Base-by-base conservation (phyloP, 805 yeast genomes). In the Helenozyma baotianmanensis region DNA sequence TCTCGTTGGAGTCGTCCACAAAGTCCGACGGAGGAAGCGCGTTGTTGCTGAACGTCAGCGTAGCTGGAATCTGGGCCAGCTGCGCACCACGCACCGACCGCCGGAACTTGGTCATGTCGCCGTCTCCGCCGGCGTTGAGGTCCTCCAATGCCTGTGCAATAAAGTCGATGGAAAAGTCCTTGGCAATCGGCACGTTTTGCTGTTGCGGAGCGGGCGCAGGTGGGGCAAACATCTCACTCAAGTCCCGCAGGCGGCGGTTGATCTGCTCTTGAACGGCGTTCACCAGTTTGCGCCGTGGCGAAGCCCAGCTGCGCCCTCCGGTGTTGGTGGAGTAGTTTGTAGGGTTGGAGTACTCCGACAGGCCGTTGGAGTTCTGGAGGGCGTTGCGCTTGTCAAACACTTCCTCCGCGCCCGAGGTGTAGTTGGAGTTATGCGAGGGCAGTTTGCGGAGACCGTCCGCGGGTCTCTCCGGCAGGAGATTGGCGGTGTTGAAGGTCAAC, bases 91-190 rank as follows among this genome's bases (percentile, higher is more conserved):
- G 42, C 11, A 64, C 63, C 3, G 70, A 64, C 32, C 56, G 49
- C 35, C 72, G 49, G 40, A 58, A 67, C 41, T 57, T 61, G 27
- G 51, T 60, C 23, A 67, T 51, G 36, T 67, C 71, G 9, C 72
- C 72, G 35, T 67, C 53, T 5, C 72, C 72, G 9, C 72, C 72
- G 1, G 57, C 46, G 36, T 65, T 64, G 41, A 67, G 56, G 43
- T 67, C 72, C 40, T 67, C 71, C 21, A 67, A 47, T 1, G 71
- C 72, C 35, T 66, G 64, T 10, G 72, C 71, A 16, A 67, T 67
- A 36, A 61, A 67, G 36, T 67, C 72, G 19, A 67, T 60, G 3
- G 70, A 63, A 38, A 67, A 67, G 38, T 67, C 72, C 36, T 66
- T 64, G 33, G 56, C 50, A 7, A 65, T 53, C 8, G 70, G 70